These are phyloP conservation scores for Aspergillus oerlinghausenensis DNA, from an alignment of 2,329 filamentous ascomycete species.

Conservation along the genomic window DNA sequence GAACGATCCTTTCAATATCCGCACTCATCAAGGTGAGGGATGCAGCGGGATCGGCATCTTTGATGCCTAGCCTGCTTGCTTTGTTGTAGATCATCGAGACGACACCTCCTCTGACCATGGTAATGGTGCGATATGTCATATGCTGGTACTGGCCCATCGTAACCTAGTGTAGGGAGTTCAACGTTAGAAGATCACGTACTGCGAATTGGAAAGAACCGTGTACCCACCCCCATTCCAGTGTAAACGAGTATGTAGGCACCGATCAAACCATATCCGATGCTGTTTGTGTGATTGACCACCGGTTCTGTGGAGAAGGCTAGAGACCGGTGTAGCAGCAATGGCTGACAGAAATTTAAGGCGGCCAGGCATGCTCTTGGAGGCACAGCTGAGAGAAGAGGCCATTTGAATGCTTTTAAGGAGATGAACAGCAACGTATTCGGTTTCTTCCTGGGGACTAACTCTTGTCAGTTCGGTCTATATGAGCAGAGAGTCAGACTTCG, in stretches of 20 bases:
- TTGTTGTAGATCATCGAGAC: constrained; percentile 51
- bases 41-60: constrained; percentile 32
- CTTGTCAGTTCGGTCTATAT: constrained; percentile 9
- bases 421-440: constrained; percentile 27
- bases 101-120: constrained; percentile 41
- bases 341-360: constrained; percentile 35
- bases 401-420: constrained; percentile 29
- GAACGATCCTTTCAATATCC: constrained; percentile 42
- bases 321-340: constrained; percentile 35
- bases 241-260: constrained; percentile 43
- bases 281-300: constrained; percentile 23
- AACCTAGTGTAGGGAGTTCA: constrained; percentile 20
- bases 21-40: constrained; percentile 45
- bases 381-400: constrained; percentile 29
- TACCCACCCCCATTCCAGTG: constrained; percentile 36
- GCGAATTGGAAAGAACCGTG: background rate
- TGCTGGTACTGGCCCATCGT: constrained; percentile 41
- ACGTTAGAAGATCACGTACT: background rate
- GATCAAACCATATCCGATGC: constrained; percentile 41
- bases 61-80: constrained; percentile 28
- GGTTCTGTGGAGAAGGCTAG: constrained; percentile 30
- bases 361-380: constrained; percentile 31
- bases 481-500: background rate
- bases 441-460: constrained; percentile 21
- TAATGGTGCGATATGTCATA: constrained; percentile 39